These are phyloP conservation scores for Citrus reticulata DNA, from an alignment of 345 rosid genomes.

Conservation along the genomic window DNA sequence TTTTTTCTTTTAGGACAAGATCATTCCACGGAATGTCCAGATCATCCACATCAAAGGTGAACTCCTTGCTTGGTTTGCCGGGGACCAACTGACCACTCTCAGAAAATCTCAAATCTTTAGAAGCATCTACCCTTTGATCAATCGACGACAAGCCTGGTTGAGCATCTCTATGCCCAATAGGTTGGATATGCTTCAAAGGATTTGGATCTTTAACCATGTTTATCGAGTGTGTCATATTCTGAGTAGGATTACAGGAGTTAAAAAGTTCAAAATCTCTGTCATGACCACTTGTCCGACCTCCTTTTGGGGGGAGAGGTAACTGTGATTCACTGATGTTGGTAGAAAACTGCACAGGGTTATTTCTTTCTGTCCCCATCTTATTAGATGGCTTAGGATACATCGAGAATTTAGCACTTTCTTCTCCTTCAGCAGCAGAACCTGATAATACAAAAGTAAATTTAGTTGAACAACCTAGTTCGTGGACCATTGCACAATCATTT, in stretches of 20 bases:
- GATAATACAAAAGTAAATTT: conserved; percentile 17
- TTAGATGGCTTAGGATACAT: conserved; percentile 48
- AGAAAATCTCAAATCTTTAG: conserved; percentile 35
- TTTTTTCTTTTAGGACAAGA: conserved; percentile 82
- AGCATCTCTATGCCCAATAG: conserved; percentile 33
- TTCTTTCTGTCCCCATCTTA: conserved; percentile 44
- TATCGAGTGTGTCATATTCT: conserved; percentile 35
- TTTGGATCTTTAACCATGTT: conserved; percentile 39
- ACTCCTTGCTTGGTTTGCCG: conserved; percentile 43
- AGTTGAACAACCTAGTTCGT: not conserved
- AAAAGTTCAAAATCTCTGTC: conserved; percentile 36
- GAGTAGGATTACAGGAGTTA: conserved; percentile 35
- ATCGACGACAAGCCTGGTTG: conserved; percentile 23
- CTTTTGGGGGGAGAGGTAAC: conserved; percentile 33
- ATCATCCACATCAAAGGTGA: conserved; percentile 77
- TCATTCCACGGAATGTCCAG: conserved; percentile 91
- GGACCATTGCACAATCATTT: not conserved
- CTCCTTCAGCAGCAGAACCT: conserved; percentile 37
- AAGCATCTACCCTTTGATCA: conserved; percentile 29
- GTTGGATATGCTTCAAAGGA: conserved; percentile 37
- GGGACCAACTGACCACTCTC: conserved; percentile 40
- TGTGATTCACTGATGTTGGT: conserved; percentile 43
- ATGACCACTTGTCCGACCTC: conserved; percentile 30
- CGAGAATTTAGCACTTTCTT: conserved; percentile 39
- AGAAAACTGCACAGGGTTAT: conserved; percentile 37